Evolutionary conservation across 1,139 yeast genomes (phyloP).

Genomic region (Pichia sp.): DNA sequence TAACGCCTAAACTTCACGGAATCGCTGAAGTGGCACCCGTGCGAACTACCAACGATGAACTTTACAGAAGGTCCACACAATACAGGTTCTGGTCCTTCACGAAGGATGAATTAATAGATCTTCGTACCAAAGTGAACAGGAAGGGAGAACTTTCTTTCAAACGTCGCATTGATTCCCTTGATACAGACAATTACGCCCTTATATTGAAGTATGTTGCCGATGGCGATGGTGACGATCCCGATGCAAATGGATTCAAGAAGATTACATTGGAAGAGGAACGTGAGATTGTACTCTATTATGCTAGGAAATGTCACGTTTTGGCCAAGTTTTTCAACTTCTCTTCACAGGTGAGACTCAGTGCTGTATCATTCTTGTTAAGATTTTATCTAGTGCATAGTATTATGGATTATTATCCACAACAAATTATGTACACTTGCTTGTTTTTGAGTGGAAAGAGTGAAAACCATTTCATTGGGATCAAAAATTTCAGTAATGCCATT

Average conservation of each 20-base stretch:
- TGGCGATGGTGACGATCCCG: no score
- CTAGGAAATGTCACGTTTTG: conserved; percentile 60
- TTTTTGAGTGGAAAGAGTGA: conserved; percentile 92
- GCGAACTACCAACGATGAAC: conserved; percentile 62
- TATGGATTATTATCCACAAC: conserved; percentile 83
- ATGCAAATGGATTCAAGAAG: conserved; percentile 40
- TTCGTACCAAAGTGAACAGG: conserved; percentile 43
- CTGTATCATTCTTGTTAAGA: conserved; percentile 72
- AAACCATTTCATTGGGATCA: conserved; percentile 80
- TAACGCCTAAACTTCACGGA: conserved; percentile 11
- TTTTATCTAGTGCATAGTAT: conserved; percentile 76
- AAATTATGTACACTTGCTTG: conserved; percentile 74
- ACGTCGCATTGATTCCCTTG: conserved; percentile 25
- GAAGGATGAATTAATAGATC: conserved; percentile 40
- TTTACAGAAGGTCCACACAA: conserved; percentile 83
- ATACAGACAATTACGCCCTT: conserved; percentile 20
- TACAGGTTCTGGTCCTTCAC: conserved; percentile 82
- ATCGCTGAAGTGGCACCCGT: conserved; percentile 12
- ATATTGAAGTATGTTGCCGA: conserved; percentile 21
- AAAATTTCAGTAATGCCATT: conserved; percentile 66
- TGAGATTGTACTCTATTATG: conserved; percentile 58
- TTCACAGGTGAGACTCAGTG: conserved; percentile 66
- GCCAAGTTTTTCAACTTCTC: conserved; percentile 53
- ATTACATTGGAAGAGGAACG: conserved; percentile 54
- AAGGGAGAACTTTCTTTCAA: conserved; percentile 41